Percentiles rank a stretch among this genome's conserved stretches.
Conservation (phyloP, 2,329 filamentous ascomycete genomes). For the Penicillium brevicompactum region DNA sequence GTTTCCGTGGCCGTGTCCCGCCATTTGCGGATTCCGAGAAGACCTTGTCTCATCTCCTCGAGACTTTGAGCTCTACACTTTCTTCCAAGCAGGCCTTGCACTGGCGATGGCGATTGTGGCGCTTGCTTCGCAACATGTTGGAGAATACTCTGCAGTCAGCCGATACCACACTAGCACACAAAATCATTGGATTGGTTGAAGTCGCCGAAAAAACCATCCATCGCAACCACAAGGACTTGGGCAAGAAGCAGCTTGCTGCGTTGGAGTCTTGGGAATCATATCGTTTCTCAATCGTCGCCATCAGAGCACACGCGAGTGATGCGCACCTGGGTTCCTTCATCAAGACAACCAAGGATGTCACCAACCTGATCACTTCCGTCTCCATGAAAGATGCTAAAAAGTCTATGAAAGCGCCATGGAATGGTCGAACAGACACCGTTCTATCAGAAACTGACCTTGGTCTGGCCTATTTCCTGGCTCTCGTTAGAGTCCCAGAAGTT, state of each 20-base stretch:
- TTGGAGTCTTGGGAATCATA: slow-evolving; percentile 43
- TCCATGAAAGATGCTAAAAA: slow-evolving; percentile 26
- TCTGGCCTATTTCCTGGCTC: slow-evolving; percentile 37
- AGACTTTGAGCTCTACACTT: slow-evolving; percentile 31
- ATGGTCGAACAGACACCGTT: slow-evolving; percentile 41
- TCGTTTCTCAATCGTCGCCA: slow-evolving; percentile 32
- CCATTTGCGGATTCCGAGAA: slow-evolving; percentile 27
- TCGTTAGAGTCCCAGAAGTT: slow-evolving; percentile 34
- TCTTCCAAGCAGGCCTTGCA: slow-evolving; percentile 33
- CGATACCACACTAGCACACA: slow-evolving; percentile 21
- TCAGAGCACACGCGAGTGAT: slow-evolving; percentile 23
- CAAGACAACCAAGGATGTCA: slow-evolving; percentile 28
- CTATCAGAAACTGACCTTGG: slow-evolving; percentile 31
- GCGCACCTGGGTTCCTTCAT: slow-evolving; percentile 28
- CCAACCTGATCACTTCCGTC: slow-evolving; percentile 26
- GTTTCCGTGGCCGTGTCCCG: slow-evolving; percentile 30
- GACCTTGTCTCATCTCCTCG: slow-evolving; percentile 27
- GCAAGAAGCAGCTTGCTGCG: slow-evolving; percentile 26
- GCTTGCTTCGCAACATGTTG: slow-evolving; percentile 36
- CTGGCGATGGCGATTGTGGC: slow-evolving; percentile 48
- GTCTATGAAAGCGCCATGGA: slow-evolving; percentile 35
- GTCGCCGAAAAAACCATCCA: slow-evolving; percentile 33
- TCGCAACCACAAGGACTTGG: slow-evolving; percentile 30
- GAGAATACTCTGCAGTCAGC: slow-evolving; percentile 30
- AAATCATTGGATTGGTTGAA: slow-evolving; percentile 27